phyloP scores from a whole-genome alignment of 768 basidiomycete species.

The Macrolepiota albuminosa region DNA sequence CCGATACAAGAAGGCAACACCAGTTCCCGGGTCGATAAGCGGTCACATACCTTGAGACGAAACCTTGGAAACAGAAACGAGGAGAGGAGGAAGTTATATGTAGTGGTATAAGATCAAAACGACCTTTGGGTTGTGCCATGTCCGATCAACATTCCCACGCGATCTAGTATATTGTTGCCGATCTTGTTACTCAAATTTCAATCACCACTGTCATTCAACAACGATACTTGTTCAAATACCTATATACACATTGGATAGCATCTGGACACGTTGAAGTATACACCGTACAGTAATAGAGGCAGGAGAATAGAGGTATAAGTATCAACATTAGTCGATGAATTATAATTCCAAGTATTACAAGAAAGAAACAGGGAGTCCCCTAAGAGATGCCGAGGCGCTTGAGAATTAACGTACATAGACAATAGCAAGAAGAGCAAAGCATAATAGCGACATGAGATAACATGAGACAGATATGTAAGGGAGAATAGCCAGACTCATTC shows the following conservation, averaged over 20 bases:
- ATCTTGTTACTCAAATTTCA: conserved; percentile 9
- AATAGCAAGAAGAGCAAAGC: conserved; percentile 13
- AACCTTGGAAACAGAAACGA: conserved; percentile 14
- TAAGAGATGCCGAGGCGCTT: conserved; percentile 15
- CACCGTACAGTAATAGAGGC: conserved; percentile 8
- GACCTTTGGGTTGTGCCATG: conserved; percentile 16
- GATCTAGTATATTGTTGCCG: conserved; percentile 12
- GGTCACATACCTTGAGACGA: conserved; percentile 12
- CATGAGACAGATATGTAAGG: conserved; percentile 16
- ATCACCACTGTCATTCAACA: conserved; percentile 4
- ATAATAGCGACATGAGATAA: conserved; percentile 16
- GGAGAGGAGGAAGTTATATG: conserved; percentile 17
- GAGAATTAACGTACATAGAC: conserved; percentile 8
- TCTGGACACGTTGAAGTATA: conserved; percentile 11
- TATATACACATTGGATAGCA: neutral
- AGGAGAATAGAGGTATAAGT: conserved; percentile 8
- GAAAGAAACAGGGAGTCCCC: conserved; percentile 17
- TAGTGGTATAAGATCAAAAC: conserved; percentile 19
- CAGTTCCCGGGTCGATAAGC: conserved; percentile 4
- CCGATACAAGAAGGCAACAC: neutral
- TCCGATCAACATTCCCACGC: conserved; percentile 22
- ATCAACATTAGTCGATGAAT: conserved; percentile 12
- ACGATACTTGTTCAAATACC: neutral
- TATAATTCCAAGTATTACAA: conserved; percentile 14
- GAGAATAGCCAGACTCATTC: conserved; percentile 10